Base-by-base conservation (phyloP, 1,139 yeast genomes). In the Zygosaccharomyces sapae region DNA sequence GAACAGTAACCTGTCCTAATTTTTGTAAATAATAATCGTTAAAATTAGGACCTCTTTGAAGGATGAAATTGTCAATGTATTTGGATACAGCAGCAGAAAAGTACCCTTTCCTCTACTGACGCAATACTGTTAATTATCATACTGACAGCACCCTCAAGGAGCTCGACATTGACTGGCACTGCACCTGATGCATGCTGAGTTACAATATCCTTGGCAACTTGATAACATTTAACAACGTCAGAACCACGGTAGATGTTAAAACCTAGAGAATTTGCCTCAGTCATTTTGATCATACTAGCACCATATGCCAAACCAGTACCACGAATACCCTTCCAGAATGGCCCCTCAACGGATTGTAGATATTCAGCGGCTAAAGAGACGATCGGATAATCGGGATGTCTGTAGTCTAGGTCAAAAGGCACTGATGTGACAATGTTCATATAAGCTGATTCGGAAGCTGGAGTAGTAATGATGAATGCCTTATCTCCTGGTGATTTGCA, bases 281-380 rank as follows among this genome's bases (percentile, higher is more conserved):
- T 62, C 55, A 76, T 75, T 45, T 80, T 72, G 27, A 73, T 65
- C 53, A 88, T 73, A 47, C 71, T 74, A 1, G 92, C 94, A 29
- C 97, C 97, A 66, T 94, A 94, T 0, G 97, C 97, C 46, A 88
- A 73, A 1, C 99, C 99, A 1, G 90, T 79, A 34, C 99, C 99
- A 68, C 99, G 79, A 35, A 94, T 86, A 43, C 94, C 96, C 61
- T 89, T 79, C 97, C 98, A 92, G 56, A 92, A 83, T 33, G 98
- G 97, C 1, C 99, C 99, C 67, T 94, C 99, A 20, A 88, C 88
- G 25, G 90, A 86, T 56, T 83, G 84, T 51, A 94, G 72, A 60
- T 83, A 86, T 49, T 86, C 90, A 8, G 85, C 75, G 5, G 92
- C 88, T 18, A 92, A 74, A 0, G 83, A 76, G 41, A 92, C 75